Base-by-base conservation (phyloP, 805 yeast species). In the Starmerella bombi region DNA sequence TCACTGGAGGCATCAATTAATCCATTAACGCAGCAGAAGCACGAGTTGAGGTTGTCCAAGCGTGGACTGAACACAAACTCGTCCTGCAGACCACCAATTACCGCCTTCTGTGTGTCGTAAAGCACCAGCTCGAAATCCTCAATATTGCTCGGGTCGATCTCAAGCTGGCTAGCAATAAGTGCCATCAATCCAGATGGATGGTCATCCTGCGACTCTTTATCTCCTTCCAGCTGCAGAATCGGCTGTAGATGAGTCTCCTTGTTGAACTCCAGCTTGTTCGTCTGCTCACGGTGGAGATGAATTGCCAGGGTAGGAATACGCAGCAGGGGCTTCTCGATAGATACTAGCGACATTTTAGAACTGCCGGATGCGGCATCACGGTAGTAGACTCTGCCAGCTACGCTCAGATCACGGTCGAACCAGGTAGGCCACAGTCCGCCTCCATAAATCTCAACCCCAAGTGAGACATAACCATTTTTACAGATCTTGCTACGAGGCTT, bases 341-440 rank as follows among this genome's bases (percentile, higher is more conserved):
- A 82, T 43, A 91, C 73, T 45, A 91, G 66, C 53, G 69, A 75
- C 3, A 94, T 72, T 36, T 72, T 71, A 10, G 35, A 22, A 15
- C 22, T 23, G 43, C 62, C 68, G 40, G 68, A 63, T 7, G 73
- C 78, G 18, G 56, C 46, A 25, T 69, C 69, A 31, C 63, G 67
- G 15, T 82, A 79, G 56, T 77, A 77, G 1, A 88, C 94, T 50
- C 97, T 69, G 14, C 98, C 98, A 7, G 96, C 97, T 44, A 85
- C 65, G 29, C 88, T 71, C 51, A 91, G 69, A 59, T 88, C 96
- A 44, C 96, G 74, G 59, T 88, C 98, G 56, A 91, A 88, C 96
- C 97, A 88, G 4, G 94, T 74, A 57, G 83, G 95, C 75, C 96
- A 91, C 41, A 86, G 76, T 37, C 94, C 91, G 27, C 97, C 97